A percentile compares a stretch with the other conserved stretches of the same genome.
Conservation (phyloP, 768 basidiomycete genomes). For the Astraeus odoratus region DNA sequence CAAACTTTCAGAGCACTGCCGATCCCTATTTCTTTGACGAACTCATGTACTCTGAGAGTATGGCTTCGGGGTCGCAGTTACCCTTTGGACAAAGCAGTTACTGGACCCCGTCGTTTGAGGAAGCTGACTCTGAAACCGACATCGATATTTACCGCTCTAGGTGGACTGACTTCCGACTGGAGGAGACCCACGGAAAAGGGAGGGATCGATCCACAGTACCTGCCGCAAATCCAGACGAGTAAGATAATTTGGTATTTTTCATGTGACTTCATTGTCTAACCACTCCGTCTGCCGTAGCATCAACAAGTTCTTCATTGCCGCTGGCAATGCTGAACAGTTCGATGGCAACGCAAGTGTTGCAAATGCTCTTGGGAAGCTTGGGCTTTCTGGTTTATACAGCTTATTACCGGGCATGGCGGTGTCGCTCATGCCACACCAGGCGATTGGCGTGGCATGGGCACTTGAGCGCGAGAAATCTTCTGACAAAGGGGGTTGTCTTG, state of each 20-base stretch:
- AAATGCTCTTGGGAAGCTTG: conserved; percentile 47
- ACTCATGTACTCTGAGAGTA: background rate
- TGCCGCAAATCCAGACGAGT: conserved; percentile 46
- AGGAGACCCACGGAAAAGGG: conserved; percentile 42
- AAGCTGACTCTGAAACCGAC: background rate
- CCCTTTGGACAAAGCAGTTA: background rate
- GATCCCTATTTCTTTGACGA: background rate
- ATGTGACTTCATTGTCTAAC: background rate
- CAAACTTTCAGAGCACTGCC: background rate
- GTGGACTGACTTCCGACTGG: conserved; percentile 17
- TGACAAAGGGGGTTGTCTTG: conserved; percentile 25
- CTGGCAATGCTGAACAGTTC: conserved; percentile 52
- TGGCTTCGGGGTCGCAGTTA: background rate
- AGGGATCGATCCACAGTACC: conserved; percentile 40
- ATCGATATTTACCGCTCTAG: background rate
- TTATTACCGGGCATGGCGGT: conserved; percentile 54
- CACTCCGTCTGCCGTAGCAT: conserved; percentile 26
- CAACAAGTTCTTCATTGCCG: conserved; percentile 45
- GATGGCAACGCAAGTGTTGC: conserved; percentile 55
- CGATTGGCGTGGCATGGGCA: conserved; percentile 45
- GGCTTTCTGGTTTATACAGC: conserved; percentile 40
- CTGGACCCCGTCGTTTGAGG: background rate
- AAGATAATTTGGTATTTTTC: conserved; percentile 12
- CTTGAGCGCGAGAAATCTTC: conserved; percentile 26
- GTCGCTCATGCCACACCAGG: conserved; percentile 62